Conservation (phyloP, 768 basidiomycete genomes). For the Filobasidium floriforme region DNA sequence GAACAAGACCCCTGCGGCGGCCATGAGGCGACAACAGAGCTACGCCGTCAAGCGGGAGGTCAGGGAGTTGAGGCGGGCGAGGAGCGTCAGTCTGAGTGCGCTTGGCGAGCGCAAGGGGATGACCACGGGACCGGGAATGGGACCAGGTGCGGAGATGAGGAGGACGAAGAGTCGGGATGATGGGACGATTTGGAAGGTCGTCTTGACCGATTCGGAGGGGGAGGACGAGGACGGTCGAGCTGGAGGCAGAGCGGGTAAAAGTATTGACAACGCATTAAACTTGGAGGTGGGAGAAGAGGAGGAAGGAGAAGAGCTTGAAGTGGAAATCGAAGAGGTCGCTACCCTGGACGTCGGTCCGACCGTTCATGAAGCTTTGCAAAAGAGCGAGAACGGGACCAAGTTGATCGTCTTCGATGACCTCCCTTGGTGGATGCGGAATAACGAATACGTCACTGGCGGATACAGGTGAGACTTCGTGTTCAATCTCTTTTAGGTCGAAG, state of each 20-base stretch:
- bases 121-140: too few species aligned
- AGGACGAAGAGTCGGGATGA: slow-evolving; percentile 12
- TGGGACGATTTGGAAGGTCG: neutral
- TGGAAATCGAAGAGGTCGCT: slow-evolving; percentile 3
- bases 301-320: neutral
- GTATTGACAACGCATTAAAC: neutral
- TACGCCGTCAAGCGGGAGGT: slow-evolving; percentile 26
- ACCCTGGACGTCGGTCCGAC: slow-evolving; percentile 23
- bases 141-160: slow-evolving; percentile 1
- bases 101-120: neutral
- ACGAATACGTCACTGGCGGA: slow-evolving; percentile 42
- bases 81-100: slow-evolving; percentile 1
- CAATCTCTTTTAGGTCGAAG: neutral
- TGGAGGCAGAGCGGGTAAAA: neutral
- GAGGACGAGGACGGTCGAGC: neutral
- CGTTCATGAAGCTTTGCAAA: slow-evolving; percentile 29
- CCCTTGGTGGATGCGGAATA: slow-evolving; percentile 41
- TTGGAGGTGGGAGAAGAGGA: neutral
- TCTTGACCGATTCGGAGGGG: neutral
- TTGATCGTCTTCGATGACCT: slow-evolving; percentile 38
- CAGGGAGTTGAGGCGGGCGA: slow-evolving; percentile 6
- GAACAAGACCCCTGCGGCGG: slow-evolving; percentile 37
- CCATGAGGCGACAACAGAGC: slow-evolving; percentile 20
- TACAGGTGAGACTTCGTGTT: slow-evolving; percentile 32
- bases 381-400: slow-evolving; percentile 32